Conservation (phyloP, 1,284 basidiomycete species). For the Ganoderma lingzhi region DNA sequence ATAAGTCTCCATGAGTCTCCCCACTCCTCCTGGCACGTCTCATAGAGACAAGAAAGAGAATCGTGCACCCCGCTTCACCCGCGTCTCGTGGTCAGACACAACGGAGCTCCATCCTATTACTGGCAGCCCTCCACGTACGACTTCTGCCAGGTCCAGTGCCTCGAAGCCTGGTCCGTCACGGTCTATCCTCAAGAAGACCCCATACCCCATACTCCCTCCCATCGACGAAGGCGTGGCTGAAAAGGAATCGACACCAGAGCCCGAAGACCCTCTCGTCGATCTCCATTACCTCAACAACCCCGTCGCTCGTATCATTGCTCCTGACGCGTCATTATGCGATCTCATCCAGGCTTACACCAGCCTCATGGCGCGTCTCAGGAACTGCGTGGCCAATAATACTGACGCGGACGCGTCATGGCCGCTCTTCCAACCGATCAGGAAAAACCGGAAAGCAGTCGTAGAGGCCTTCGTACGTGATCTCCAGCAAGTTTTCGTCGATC, state of each 20-base stretch:
- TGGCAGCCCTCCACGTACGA: slow-evolving; percentile 43
- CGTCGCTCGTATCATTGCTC: slow-evolving; percentile 62
- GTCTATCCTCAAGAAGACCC: slow-evolving; percentile 70
- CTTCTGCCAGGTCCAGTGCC: slow-evolving; percentile 42
- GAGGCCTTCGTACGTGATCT: slow-evolving; percentile 69
- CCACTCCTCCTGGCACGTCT: slow-evolving; percentile 69
- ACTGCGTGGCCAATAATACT: slow-evolving; percentile 53
- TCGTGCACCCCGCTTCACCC: slow-evolving; percentile 43
- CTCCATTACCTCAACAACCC: slow-evolving; percentile 68
- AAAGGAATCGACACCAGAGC: slow-evolving; percentile 76
- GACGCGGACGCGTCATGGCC: slow-evolving; percentile 71
- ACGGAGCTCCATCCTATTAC: slow-evolving; percentile 61
- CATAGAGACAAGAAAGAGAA: slow-evolving; percentile 63
- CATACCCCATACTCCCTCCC: slow-evolving; percentile 45
- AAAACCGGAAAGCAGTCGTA: slow-evolving; percentile 57
- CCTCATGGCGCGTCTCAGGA: slow-evolving; percentile 67
- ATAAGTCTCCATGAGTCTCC: slow-evolving; percentile 45
- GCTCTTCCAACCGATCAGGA: slow-evolving; percentile 71
- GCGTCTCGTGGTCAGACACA: slow-evolving; percentile 67
- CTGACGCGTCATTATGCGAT: slow-evolving; percentile 55
- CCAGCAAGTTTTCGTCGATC: slow-evolving; percentile 66
- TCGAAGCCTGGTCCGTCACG: slow-evolving; percentile 53
- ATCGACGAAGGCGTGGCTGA: slow-evolving; percentile 46
- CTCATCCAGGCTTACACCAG: slow-evolving; percentile 77
- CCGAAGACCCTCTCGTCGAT: slow-evolving; percentile 68